Evolutionary conservation across 805 yeast species (phyloP).

Genomic region (Sugiyamaella valdiviana): DNA sequence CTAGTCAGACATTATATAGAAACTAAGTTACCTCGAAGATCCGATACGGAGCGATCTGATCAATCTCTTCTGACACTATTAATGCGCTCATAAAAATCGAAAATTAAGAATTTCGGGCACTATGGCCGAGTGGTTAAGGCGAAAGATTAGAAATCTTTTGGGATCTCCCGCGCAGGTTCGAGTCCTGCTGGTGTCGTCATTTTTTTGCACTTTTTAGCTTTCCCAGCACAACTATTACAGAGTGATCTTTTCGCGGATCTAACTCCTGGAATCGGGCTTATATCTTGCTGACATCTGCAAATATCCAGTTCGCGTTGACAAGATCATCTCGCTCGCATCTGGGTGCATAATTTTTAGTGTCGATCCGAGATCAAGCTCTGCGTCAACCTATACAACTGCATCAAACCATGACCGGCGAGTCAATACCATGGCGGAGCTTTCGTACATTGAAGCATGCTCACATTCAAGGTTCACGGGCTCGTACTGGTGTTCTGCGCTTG

Average conservation of each 20-base stretch:
- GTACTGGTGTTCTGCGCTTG: constrained; percentile 22
- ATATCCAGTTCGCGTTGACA: too few species aligned
- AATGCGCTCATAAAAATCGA: background rate
- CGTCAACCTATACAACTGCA: too few species aligned
- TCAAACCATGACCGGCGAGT: background rate
- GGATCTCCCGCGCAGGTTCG: constrained; percentile 38
- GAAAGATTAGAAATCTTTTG: constrained; percentile 37
- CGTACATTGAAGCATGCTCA: background rate
- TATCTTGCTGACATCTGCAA: too few species aligned
- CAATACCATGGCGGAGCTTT: background rate
- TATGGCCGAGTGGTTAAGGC: constrained; percentile 38
- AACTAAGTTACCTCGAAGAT: too few species aligned
- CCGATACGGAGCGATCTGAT: too few species aligned
- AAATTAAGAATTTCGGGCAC: constrained; percentile 19
- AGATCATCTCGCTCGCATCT: too few species aligned
- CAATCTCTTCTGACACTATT: background rate
- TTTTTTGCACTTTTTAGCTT: constrained; percentile 8
- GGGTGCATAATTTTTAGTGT: too few species aligned
- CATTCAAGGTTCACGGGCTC: constrained; percentile 18
- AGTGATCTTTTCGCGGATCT: too few species aligned
- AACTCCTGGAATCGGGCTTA: too few species aligned
- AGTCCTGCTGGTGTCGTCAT: constrained; percentile 36
- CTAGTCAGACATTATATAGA: too few species aligned
- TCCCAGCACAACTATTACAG: too few species aligned
- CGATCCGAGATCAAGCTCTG: too few species aligned